phyloP scores from a whole-genome alignment of 768 basidiomycete species.

The Hypholoma fasciculare region DNA sequence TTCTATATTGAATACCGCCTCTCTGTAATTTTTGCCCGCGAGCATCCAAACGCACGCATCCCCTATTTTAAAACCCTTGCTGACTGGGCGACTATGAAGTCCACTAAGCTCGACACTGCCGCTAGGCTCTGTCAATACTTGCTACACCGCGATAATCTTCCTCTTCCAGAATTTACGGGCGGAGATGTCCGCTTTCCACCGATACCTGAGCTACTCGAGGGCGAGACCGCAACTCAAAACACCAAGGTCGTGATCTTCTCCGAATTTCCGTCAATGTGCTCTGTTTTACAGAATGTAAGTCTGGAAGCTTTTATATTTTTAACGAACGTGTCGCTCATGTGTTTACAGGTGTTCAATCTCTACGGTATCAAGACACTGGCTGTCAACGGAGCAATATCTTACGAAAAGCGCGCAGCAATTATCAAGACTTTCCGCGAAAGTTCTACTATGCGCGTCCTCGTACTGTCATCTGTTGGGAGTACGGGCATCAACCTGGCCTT shows the following conservation, averaged over 20 bases:
- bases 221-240: background rate
- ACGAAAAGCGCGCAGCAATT: constrained; percentile 2
- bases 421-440: constrained; percentile 2
- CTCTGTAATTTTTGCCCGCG: constrained; percentile 13
- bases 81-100: constrained; percentile 13
- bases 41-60: constrained; percentile 1
- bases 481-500: constrained; percentile 10
- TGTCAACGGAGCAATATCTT: constrained; percentile 11
- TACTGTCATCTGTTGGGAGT: constrained; percentile 8
- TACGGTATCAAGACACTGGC: constrained; percentile 5
- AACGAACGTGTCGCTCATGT: background rate
- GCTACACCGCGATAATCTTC: constrained; percentile 15
- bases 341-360: constrained; percentile 17
- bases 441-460: background rate
- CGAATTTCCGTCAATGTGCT: constrained; percentile 1
- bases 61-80: constrained; percentile 15
- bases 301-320: no score
- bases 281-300: background rate
- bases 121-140: constrained; percentile 12
- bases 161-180: constrained; percentile 13
- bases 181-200: constrained; percentile 13
- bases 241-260: constrained; percentile 2
- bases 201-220: background rate
- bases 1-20: constrained; percentile 21
- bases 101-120: constrained; percentile 20